Base-by-base conservation (phyloP, 1,284 basidiomycete genomes). In the Moesziomyces sp. region DNA sequence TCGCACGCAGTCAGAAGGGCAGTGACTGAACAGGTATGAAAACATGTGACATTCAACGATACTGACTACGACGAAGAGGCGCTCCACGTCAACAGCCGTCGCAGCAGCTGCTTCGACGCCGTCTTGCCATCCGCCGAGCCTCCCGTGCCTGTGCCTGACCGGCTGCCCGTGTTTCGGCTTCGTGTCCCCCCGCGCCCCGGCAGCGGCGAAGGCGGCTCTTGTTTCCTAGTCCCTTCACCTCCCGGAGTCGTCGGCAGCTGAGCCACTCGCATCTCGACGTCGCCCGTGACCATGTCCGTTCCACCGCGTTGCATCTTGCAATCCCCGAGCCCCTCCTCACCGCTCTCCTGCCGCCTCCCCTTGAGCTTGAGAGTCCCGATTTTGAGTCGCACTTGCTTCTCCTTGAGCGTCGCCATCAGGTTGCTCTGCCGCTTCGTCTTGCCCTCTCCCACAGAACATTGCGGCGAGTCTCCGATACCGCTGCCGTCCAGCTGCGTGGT, bases 391-490 rank as follows among this genome's bases (percentile, higher is more conserved):
- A 63, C 66, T 18, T 69, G 66, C 53, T 63, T 63, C 43, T 69
- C 59, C 56, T 63, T 69, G 40, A 69, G 49, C 26, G 66, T 69
- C 42, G 66, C 66, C 60, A 69, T 63, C 60, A 69, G 48, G 57
- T 60, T 69, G 46, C 34, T 38, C 19, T 52, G 46, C 50, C 38
- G 62, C 35, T 26, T 16, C 5, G 23, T 13, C 24, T 46, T 42
- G 45, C 30, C 24, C 5, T 68, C 59, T 1, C n/a, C 44, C 1
- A 34, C n/a, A 1, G 14, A 49, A 45, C 54, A 35, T 23, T 52
- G 49, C 1, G 60, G 66, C n/a, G 59, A 63, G 18, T 60, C 60
- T 13, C 59, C 60, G 26, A 63, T 62, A 23, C 52, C 55, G 2
- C 50, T 45, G 7, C 45, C 46, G 11, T 47, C 19, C 14, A 24